Base-by-base conservation (phyloP, 768 basidiomycete genomes). In the Pleurotus giganteus region DNA sequence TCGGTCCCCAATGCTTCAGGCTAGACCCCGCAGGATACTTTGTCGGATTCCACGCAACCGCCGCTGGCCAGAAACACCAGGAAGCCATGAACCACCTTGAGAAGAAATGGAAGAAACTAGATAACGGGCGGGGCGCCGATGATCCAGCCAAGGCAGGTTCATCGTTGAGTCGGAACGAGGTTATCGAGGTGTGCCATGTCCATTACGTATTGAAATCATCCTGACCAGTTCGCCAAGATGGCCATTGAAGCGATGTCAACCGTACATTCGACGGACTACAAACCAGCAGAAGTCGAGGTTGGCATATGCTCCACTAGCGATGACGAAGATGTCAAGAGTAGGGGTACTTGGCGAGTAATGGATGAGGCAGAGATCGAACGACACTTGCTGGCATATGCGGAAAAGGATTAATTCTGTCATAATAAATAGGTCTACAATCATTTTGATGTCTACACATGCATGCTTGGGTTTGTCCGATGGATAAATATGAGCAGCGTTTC, bases 11-110 rank as follows among this genome's bases (percentile, higher is more conserved):
- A 68, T 82, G 89, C 64, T 98, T 98, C 81, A 98, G 97, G 73
- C 86, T 98, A 50, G 97, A 99, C 67, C 97, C 97, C 9, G 97
- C 97, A 2, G 97, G 97, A 4, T 98, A 97, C 74, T 99, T 95
- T 68, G 92, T 97, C 42, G 97, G 97, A 0, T 98, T 95, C 77
- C 95, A 98, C 62, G 97, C 97, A 7, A 96, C 96, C 2, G 86
- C 96, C 0, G 89, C 95, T 2, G 97, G 97, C 0, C 89, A 91
- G 69, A 98, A 99, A 65, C 97, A 98, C 64, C 96, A 97, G 66
- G 97, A 99, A 67, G 94, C 93, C 1, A 97, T 95, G 86, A 98
- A 98, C 69, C 90, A 94, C 65, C 79, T 99, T 41, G 97, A 99
- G 76, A 98, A 98, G 77, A 92, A 93, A 69, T 98, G 94, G 95